Evolutionary conservation across 129 eudicot species (phyloP).

Genomic region (Saussurea involucrata): DNA sequence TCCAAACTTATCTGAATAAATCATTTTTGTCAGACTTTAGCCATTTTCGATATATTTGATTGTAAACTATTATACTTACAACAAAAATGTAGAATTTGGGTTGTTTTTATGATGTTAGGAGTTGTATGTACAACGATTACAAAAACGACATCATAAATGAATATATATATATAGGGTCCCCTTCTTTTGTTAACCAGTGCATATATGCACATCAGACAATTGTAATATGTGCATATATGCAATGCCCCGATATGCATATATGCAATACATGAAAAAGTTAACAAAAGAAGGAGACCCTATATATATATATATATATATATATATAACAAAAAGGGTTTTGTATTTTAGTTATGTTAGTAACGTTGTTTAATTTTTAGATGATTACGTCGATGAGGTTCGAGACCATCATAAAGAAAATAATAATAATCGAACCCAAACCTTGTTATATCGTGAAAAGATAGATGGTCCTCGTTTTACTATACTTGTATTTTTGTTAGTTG

Average conservation of each 20-base stretch:
- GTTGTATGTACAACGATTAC: background rate
- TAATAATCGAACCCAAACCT: background rate
- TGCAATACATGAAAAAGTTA: no score
- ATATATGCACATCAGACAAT: no score
- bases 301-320: no score
- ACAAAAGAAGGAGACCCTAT: no score
- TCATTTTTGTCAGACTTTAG: background rate
- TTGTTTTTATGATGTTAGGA: no score
- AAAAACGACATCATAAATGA: no score
- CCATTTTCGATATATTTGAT: background rate
- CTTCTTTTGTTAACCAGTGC: no score
- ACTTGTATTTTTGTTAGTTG: conserved; percentile 11
- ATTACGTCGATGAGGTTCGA: background rate
- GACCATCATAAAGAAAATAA: background rate
- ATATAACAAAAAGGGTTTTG: background rate
- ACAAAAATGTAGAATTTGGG: background rate
- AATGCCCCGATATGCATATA: no score
- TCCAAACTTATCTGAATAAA: background rate
- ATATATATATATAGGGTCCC: no score
- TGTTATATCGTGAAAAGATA: background rate
- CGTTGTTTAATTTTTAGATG: background rate
- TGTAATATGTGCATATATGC: no score
- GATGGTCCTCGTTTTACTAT: background rate
- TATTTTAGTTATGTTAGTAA: background rate
- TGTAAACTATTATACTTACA: background rate